Conservation (phyloP, 1,284 basidiomycete genomes). For the Leccinum subrobustum region DNA sequence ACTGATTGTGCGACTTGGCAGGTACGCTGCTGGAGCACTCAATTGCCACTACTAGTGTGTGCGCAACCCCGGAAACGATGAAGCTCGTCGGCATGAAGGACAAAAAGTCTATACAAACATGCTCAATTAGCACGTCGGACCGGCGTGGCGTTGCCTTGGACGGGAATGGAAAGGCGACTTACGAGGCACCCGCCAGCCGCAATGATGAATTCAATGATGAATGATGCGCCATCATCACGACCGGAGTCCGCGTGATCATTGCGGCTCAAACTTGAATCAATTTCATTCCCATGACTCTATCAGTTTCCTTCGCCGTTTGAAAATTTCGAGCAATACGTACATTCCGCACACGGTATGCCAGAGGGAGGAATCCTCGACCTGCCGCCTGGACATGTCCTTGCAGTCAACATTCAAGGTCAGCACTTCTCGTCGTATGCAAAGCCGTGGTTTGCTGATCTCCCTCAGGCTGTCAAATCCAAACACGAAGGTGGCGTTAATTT, state of each 20-base stretch:
- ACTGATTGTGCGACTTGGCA: neutral
- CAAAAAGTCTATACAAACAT: conserved; percentile 2
- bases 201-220: neutral
- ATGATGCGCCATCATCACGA: conserved; percentile 10
- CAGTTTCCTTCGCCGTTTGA: conserved; percentile 7
- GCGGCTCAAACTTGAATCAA: neutral
- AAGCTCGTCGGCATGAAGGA: conserved; percentile 1
- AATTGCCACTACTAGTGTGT: neutral
- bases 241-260: conserved; percentile 16
- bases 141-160: conserved; percentile 14
- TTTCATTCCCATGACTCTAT: conserved; percentile 13
- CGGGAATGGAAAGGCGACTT: conserved; percentile 15
- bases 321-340: conserved; percentile 23
- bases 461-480: conserved; percentile 26
- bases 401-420: neutral
- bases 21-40: neutral
- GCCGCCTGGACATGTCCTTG: conserved; percentile 29
- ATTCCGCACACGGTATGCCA: conserved; percentile 17
- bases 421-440: neutral
- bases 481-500: conserved; percentile 14
- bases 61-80: neutral
- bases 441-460: conserved; percentile 15
- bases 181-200: neutral
- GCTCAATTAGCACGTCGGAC: conserved; percentile 1
- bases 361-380: conserved; percentile 24